Percentiles rank a stretch among this genome's conserved stretches.
These are phyloP conservation scores for Kwoniella sp. DNA, from an alignment of 768 basidiomycete genomes.

Conservation along the genomic window DNA sequence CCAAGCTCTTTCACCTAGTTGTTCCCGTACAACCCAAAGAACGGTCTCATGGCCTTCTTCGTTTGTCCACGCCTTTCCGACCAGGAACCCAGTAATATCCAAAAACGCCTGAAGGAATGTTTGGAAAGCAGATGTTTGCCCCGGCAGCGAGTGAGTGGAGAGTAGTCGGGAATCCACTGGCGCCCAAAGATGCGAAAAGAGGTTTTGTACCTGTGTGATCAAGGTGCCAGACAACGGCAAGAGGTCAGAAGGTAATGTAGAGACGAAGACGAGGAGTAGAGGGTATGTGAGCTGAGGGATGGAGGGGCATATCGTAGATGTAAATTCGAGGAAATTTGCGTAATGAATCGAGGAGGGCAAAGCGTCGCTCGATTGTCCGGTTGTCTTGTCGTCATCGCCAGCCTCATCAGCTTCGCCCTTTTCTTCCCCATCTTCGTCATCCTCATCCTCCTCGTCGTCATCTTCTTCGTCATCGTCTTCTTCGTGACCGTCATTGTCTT, in stretches of 20 bases:
- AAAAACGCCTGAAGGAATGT: constrained; percentile 71
- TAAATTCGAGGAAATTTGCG: constrained; percentile 73
- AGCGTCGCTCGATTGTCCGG: neutral
- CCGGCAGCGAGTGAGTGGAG: constrained; percentile 62
- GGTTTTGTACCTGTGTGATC: constrained; percentile 57
- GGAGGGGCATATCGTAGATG: constrained; percentile 76
- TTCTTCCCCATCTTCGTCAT: constrained; percentile 56
- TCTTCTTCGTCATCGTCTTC: constrained; percentile 15
- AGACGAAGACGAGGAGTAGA: constrained; percentile 73
- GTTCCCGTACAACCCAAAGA: constrained; percentile 55
- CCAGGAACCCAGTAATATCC: constrained; percentile 69
- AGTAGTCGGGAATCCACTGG: constrained; percentile 72
- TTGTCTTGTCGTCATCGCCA: neutral
- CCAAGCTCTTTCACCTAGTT: constrained; percentile 57
- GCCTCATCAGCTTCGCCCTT: constrained; percentile 51
- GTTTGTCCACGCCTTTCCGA: constrained; percentile 41
- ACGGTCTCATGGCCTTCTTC: constrained; percentile 53
- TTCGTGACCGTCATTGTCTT: constrained; percentile 34
- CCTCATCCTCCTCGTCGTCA: constrained; percentile 51
- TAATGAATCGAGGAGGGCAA: constrained; percentile 59
- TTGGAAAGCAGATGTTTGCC: constrained; percentile 59
- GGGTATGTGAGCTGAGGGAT: constrained; percentile 80
- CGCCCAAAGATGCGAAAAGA: constrained; percentile 81
- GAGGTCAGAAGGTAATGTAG: constrained; percentile 67
- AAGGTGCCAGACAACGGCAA: constrained; percentile 43